A percentile compares a stretch with the other conserved stretches of the same genome.
Conservation (phyloP, 2,329 filamentous ascomycete species). For the Fusarium sublunatum region DNA sequence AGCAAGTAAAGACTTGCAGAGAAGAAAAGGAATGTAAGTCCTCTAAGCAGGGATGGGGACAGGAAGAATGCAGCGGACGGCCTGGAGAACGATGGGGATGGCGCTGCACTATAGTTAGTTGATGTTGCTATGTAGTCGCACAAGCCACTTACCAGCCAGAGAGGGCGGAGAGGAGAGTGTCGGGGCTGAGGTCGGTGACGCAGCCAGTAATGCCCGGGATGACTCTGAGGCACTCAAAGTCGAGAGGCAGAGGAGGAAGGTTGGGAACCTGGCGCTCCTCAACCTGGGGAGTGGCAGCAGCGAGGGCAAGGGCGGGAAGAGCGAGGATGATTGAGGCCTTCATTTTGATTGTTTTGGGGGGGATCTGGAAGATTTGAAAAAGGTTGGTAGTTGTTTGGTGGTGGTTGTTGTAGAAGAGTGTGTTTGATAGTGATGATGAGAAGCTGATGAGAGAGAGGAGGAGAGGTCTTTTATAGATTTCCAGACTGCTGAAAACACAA, state of each 20-base stretch:
- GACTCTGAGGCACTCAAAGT: rapidly evolving
- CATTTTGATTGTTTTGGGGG: conserved; percentile 3
- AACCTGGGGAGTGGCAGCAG: conserved; percentile 13
- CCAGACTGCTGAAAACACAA: rapidly evolving
- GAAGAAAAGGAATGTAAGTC: background rate
- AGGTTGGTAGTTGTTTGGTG: background rate
- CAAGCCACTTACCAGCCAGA: background rate
- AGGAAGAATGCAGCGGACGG: background rate
- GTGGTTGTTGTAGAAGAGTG: background rate
- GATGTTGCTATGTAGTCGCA: no score
- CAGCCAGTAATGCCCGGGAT: rapidly evolving
- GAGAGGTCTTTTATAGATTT: conserved; percentile 18
- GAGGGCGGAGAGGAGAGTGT: background rate
- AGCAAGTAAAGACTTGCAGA: background rate
- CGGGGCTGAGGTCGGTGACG: background rate
- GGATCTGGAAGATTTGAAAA: background rate
- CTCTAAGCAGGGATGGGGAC: background rate
- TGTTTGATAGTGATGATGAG: conserved; percentile 15
- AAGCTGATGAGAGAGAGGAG: rapidly evolving
- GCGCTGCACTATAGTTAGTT: background rate
- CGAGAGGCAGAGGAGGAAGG: background rate
- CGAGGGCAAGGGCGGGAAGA: conserved; percentile 18
- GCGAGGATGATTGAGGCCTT: conserved; percentile 16
- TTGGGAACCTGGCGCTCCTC: conserved; percentile 8
- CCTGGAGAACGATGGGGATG: background rate